phyloP scores from a whole-genome alignment of 495 filamentous ascomycete species.

The Endocarpon pusillum region DNA sequence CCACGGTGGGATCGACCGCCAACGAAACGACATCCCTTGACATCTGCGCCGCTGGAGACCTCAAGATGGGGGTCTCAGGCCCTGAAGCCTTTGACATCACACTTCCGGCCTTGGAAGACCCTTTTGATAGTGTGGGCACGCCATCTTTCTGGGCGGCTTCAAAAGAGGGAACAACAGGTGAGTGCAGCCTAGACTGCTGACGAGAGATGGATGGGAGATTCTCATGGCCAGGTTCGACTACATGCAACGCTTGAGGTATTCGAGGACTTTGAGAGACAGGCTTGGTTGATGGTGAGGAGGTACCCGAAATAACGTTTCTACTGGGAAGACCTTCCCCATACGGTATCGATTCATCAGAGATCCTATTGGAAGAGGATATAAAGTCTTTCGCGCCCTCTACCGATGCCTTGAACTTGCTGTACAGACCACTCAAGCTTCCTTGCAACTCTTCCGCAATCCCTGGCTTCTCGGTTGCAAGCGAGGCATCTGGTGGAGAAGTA shows the following conservation, averaged over 20 bases:
- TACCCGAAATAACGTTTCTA: too few species aligned
- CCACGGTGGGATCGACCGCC: constrained; percentile 26
- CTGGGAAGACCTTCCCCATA: too few species aligned
- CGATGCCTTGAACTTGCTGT: constrained; percentile 61
- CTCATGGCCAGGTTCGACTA: constrained; percentile 15
- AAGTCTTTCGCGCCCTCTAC: constrained; percentile 55
- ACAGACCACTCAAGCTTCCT: constrained; percentile 70
- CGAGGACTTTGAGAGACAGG: too few species aligned
- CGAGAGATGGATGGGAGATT: constrained; percentile 22
- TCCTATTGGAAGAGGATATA: too few species aligned
- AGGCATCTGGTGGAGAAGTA: constrained; percentile 28
- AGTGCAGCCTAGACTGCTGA: constrained; percentile 25
- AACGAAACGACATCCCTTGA: constrained; percentile 27
- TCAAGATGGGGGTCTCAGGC: constrained; percentile 23
- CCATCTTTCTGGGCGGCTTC: constrained; percentile 18
- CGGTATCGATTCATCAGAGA: too few species aligned
- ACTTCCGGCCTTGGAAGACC: constrained; percentile 36
- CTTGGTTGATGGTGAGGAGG: too few species aligned
- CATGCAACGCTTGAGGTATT: too few species aligned
- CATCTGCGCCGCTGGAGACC: constrained; percentile 23
- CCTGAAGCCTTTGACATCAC: constrained; percentile 34
- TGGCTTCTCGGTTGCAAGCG: constrained; percentile 43
- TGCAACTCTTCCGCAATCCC: constrained; percentile 54
- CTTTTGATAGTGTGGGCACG: constrained; percentile 30
- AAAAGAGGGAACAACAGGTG: constrained; percentile 20